Evolutionary conservation across 495 filamentous ascomycete species (phyloP).

Genomic region (Aspergillus funiculosus): DNA sequence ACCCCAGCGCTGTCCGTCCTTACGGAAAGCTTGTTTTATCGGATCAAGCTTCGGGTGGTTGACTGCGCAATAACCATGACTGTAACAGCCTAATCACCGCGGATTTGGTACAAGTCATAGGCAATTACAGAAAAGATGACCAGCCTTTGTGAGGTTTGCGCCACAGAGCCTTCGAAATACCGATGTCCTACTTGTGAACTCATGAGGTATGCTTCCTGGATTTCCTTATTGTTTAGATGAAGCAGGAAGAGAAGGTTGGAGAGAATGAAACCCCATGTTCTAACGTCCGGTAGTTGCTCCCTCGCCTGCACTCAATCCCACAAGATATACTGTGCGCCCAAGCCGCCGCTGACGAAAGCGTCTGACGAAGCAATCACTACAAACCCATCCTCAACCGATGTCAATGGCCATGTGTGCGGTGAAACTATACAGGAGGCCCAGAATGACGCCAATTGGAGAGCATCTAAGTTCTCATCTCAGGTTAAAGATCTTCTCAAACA

Average conservation of each 20-base stretch:
- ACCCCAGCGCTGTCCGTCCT: too few species aligned
- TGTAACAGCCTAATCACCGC: not conserved
- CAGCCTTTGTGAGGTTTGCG: slow-evolving; percentile 53
- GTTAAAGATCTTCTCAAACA: slow-evolving; percentile 46
- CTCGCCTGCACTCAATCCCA: slow-evolving; percentile 62
- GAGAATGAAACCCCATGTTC: not conserved
- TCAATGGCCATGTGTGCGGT: slow-evolving; percentile 7
- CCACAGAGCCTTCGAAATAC: slow-evolving; percentile 52
- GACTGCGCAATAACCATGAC: slow-evolving; percentile 11
- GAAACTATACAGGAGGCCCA: slow-evolving; percentile 13
- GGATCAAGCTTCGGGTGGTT: not conserved
- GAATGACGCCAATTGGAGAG: slow-evolving; percentile 11
- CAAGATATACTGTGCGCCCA: slow-evolving; percentile 47
- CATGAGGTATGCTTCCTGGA: slow-evolving; percentile 49
- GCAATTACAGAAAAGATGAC: slow-evolving; percentile 21
- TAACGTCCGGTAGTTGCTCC: slow-evolving; percentile 53
- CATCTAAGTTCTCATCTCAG: slow-evolving; percentile 34
- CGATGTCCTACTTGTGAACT: slow-evolving; percentile 59
- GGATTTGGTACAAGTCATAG: slow-evolving; percentile 1
- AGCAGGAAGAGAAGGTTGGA: too few species aligned
- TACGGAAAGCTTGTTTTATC: slow-evolving; percentile 4
- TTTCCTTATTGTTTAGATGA: too few species aligned
- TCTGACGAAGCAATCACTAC: slow-evolving; percentile 34
- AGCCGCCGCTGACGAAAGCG: slow-evolving; percentile 20
- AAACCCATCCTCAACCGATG: slow-evolving; percentile 15